Percentiles rank a stretch among this genome's conserved stretches.
Conservation (phyloP, 2,329 filamentous ascomycete species). For the Elsinoe perseae region DNA sequence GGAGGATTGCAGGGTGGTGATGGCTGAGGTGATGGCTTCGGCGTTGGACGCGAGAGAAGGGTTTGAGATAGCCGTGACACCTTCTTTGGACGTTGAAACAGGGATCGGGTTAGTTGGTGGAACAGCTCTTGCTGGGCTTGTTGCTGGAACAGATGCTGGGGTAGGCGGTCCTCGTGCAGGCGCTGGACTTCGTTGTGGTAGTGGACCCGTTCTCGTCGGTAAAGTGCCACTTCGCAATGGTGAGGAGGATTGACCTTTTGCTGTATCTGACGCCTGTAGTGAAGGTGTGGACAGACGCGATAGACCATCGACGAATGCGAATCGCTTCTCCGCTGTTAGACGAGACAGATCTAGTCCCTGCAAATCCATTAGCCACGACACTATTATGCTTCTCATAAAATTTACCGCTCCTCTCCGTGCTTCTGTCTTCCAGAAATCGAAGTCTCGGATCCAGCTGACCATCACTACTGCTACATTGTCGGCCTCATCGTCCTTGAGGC, state of each 20-base stretch:
- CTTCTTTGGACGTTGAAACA: conserved; percentile 17
- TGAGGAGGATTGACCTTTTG: not conserved
- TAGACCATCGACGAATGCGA: conserved; percentile 70
- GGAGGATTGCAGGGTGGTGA: conserved; percentile 20
- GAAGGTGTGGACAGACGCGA: conserved; percentile 45
- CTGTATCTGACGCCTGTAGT: conserved; percentile 19
- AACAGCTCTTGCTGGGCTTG: not conserved
- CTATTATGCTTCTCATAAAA: not conserved
- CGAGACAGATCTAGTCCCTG: conserved; percentile 65
- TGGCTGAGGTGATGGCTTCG: conserved; percentile 25
- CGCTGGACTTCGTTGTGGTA: conserved; percentile 15
- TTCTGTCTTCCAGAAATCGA: conserved; percentile 69
- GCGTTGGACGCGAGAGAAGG: conserved; percentile 26
- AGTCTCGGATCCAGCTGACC: conserved; percentile 74
- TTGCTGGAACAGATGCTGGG: not conserved
- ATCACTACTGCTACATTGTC: conserved; percentile 51
- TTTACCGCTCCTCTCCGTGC: conserved; percentile 55
- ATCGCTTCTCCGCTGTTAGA: conserved; percentile 49
- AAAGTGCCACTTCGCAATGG: not conserved
- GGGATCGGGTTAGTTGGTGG: not conserved
- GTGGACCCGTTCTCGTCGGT: not conserved
- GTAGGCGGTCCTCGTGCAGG: not conserved
- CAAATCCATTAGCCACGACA: not conserved
- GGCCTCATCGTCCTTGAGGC: conserved; percentile 17
- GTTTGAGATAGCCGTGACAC: conserved; percentile 22